Base-by-base conservation (phyloP, 2,329 filamentous ascomycete species). In the Ascochyta pisi region DNA sequence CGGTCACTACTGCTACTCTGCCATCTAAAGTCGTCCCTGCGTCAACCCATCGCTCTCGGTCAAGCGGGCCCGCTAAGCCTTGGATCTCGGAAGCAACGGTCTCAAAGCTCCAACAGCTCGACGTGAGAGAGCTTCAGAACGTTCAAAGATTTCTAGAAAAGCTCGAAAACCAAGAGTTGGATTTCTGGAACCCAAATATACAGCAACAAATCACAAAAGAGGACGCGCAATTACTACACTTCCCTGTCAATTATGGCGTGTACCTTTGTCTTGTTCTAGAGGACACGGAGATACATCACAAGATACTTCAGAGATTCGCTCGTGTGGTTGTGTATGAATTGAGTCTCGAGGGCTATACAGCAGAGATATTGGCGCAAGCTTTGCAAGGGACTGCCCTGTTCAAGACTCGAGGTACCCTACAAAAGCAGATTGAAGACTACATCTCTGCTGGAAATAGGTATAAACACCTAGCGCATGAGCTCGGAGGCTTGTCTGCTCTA, bases 111-210 rank as follows among this genome's bases (percentile, higher is more conserved):
- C 39, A 41, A 27, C 39, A 41, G 39, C 39, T 23, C 5, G 23
- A 27, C 12, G 4, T 4, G 13, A n/a, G 1, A 41, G 39, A 27
- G 39, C 39, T 27, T 41, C 23, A 41, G 16, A 27, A 41, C 12
- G 16, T 41, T 23, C 39, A 3, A 13, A 26, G 39, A 23, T 27
- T 41, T 27, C 22, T 41, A 23, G 8, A 10, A 27, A 41, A 9
- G 23, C 7, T 41, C 15, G 2, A 41, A 27, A 27, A 6, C 23
- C 23, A 41, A 26, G 23, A 26, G 12, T 23, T 41, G 39, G 2
- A 41, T 27, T 41, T 41, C 39, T 41, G 39, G 39, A 27, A 41
- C 39, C 39, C 39, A 41, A 41, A 26, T 16, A 27, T 41, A 41
- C 22, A 41, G 39, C 39, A 41, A 26, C 22, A 41, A n/a, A 8